A percentile compares a stretch with the other conserved stretches of the same genome.
Evolutionary conservation across 2,329 filamentous ascomycete genomes (phyloP).

Genomic region (Penicillium sp.): DNA sequence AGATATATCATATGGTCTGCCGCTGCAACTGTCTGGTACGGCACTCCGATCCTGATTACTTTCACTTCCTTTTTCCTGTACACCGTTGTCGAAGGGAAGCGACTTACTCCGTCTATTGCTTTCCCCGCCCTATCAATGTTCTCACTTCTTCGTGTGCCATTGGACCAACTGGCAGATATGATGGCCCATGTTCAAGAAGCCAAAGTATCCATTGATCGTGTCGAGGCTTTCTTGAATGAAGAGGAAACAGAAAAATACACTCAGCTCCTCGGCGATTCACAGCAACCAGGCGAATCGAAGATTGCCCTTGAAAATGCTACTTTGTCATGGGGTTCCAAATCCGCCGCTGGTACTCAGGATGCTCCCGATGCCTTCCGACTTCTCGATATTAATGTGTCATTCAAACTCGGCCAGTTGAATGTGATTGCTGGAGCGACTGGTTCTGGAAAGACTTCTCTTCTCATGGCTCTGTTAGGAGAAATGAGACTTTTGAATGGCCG

Average conservation of each 20-base stretch:
- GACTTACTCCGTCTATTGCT: slow-evolving; percentile 83
- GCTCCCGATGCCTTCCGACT: slow-evolving; percentile 71
- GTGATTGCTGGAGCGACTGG: slow-evolving; percentile 91
- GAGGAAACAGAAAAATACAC: slow-evolving; percentile 95
- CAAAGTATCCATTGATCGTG: slow-evolving; percentile 93
- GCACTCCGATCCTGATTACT: slow-evolving; percentile 89
- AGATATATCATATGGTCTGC: slow-evolving; percentile 88
- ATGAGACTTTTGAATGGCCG: slow-evolving; percentile 82
- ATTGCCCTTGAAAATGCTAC: slow-evolving; percentile 84
- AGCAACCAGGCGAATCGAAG: slow-evolving; percentile 64
- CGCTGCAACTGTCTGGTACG: slow-evolving; percentile 94
- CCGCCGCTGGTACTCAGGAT: slow-evolving; percentile 50
- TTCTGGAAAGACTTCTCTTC: slow-evolving; percentile 88
- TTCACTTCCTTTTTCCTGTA: slow-evolving; percentile 95
- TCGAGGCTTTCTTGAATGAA: slow-evolving; percentile 88
- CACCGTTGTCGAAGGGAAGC: slow-evolving; percentile 83
- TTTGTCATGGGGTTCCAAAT: slow-evolving; percentile 77
- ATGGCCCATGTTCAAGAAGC: slow-evolving; percentile 96
- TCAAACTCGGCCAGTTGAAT: slow-evolving; percentile 81
- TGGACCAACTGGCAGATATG: slow-evolving; percentile 98
- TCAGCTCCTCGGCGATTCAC: slow-evolving; percentile 70
- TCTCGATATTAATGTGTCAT: slow-evolving; percentile 77
- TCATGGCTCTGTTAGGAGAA: slow-evolving; percentile 94
- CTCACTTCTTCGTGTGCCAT: slow-evolving; percentile 82
- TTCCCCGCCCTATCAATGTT: slow-evolving; percentile 97